Evolutionary conservation across 352 stramenopile species (phyloP).

Genomic region (Globisporangium heterothallicum): DNA sequence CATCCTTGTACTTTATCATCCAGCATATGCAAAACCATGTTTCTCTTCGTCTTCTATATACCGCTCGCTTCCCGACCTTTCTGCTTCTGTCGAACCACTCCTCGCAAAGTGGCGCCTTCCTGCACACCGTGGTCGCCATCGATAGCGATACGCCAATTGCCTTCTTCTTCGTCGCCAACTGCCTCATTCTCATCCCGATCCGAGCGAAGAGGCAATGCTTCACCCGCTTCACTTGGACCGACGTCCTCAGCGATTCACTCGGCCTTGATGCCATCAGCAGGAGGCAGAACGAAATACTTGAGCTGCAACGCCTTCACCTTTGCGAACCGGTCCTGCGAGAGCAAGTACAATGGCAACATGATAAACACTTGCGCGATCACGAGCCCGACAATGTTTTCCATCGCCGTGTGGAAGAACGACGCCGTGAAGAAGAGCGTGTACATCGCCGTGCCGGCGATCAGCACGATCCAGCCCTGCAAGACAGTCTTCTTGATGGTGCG

Average conservation of each 20-base stretch:
- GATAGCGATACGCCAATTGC: neutral
- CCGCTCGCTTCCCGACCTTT: neutral
- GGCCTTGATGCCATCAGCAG: constrained; percentile 15
- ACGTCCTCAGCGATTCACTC: neutral
- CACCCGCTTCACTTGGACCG: neutral
- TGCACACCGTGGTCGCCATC: neutral
- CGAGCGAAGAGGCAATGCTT: neutral
- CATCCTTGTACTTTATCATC: neutral
- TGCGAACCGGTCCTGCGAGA: constrained; percentile 59
- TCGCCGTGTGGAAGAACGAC: constrained; percentile 60
- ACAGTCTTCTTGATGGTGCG: constrained; percentile 42
- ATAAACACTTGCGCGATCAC: constrained; percentile 47
- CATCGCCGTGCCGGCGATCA: constrained; percentile 24
- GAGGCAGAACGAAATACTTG: constrained; percentile 53
- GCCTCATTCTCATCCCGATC: neutral
- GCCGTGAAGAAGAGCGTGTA: constrained; percentile 72
- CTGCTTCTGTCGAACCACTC: neutral
- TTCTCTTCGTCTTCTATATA: neutral
- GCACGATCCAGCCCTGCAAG: constrained; percentile 39
- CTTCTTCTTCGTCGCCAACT: neutral
- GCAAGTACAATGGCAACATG: constrained; percentile 58
- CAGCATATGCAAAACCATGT: neutral
- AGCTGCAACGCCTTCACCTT: constrained; percentile 39
- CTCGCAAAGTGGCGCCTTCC: neutral
- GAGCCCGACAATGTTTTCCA: constrained; percentile 61